phyloP scores from a whole-genome alignment of 208 protist genomes.

The Wallacemonas sp. region DNA sequence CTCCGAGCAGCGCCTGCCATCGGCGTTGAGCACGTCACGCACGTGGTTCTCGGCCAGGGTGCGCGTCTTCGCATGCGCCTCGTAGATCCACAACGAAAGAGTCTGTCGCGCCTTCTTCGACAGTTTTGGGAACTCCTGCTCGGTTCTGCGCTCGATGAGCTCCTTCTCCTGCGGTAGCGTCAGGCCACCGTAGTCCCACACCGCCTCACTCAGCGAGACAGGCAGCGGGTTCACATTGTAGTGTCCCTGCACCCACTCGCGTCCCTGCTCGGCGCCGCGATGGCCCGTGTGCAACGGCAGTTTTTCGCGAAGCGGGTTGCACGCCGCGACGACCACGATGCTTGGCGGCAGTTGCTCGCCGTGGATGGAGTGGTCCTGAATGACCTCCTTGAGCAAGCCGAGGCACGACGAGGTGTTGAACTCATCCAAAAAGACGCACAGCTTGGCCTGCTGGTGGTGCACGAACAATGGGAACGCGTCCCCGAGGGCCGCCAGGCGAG shows the following conservation, averaged over 20 bases:
- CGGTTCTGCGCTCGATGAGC: not conserved
- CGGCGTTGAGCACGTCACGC: not conserved
- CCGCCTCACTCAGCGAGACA: not conserved
- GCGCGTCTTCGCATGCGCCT: not conserved
- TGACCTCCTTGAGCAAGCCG: conserved; percentile 15
- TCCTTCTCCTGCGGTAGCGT: not conserved
- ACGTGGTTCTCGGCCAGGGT: not conserved
- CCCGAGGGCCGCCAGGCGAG: too few relatives aligned
- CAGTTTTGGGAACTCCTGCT: not conserved
- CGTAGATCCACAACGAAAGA: not conserved
- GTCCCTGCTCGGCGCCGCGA: not conserved
- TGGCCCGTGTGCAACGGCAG: not conserved
- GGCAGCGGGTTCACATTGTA: too few relatives aligned
- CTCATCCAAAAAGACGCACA: conserved; percentile 16
- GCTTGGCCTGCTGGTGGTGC: too few relatives aligned
- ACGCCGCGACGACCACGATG: conserved; percentile 6
- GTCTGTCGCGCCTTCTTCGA: not conserved
- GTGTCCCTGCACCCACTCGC: not conserved
- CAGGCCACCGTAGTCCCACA: not conserved
- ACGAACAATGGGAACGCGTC: too few relatives aligned
- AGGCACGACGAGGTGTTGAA: conserved; percentile 15
- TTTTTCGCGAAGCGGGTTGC: conserved; percentile 8
- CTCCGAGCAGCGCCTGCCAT: not conserved
- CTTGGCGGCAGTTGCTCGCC: not conserved
- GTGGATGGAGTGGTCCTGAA: conserved; percentile 6